Percentiles rank a stretch among this genome's conserved stretches.
These are phyloP conservation scores for Schwanniomyces occidentalis DNA, from an alignment of 805 yeast species.

Conservation along the genomic window DNA sequence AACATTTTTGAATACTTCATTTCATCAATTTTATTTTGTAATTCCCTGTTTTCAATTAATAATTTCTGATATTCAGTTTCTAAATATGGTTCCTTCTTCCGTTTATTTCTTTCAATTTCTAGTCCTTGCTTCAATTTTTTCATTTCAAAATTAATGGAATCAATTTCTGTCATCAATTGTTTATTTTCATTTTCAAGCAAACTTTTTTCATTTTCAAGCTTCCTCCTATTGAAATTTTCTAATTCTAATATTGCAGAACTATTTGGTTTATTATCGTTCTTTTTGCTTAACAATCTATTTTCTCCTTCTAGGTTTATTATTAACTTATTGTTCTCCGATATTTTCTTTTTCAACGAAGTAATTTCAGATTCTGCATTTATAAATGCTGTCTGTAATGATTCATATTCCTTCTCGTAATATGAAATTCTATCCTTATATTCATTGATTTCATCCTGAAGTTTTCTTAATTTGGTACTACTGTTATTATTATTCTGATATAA, in stretches of 20 bases:
- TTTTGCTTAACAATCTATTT: slow-evolving; percentile 26
- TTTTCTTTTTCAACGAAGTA: slow-evolving; percentile 17
- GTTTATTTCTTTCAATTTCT: slow-evolving; percentile 26
- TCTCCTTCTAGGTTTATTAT: slow-evolving; percentile 25
- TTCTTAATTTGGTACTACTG: slow-evolving; percentile 10
- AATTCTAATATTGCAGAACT: slow-evolving; percentile 24
- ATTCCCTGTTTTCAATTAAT: slow-evolving; percentile 12
- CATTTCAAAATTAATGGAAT: slow-evolving; percentile 36
- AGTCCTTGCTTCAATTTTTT: slow-evolving; percentile 35
- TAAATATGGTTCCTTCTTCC: slow-evolving; percentile 5
- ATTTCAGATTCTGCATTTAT: slow-evolving; percentile 24
- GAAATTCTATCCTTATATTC: slow-evolving; percentile 26
- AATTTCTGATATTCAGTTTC: slow-evolving; percentile 14
- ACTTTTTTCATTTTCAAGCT: slow-evolving; percentile 23
- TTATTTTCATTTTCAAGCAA: slow-evolving; percentile 27
- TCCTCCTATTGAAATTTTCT: slow-evolving; percentile 20
- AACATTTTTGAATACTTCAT: background rate
- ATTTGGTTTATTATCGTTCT: slow-evolving; percentile 8
- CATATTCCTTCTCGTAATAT: slow-evolving; percentile 30
- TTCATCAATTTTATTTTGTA: slow-evolving; percentile 19
- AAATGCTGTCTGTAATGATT: slow-evolving; percentile 21
- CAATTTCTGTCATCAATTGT: slow-evolving; percentile 29
- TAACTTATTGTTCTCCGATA: slow-evolving; percentile 17
- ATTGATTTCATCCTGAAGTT: slow-evolving; percentile 16
- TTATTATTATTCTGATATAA: slow-evolving; percentile 16